These are phyloP conservation scores for Pleoardoris graminearum DNA, from an alignment of 2,329 filamentous ascomycete genomes.

Conservation along the genomic window DNA sequence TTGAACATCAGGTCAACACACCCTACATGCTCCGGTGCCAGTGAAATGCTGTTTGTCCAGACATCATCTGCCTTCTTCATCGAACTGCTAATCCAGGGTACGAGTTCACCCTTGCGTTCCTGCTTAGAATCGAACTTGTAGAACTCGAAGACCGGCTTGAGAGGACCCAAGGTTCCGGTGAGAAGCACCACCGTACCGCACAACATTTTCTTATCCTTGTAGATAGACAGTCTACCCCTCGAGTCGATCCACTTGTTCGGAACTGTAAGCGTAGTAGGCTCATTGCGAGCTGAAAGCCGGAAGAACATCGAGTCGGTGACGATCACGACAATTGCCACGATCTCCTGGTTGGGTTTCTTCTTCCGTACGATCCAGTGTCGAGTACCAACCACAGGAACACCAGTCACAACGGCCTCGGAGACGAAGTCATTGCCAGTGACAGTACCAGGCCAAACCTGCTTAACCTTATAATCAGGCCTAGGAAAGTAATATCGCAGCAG, in stretches of 20 bases:
- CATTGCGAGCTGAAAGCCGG: not conserved
- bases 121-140: slow-evolving; percentile 10
- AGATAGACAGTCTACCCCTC: not conserved
- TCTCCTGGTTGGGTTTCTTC: not conserved
- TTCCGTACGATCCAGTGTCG: not conserved
- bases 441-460: not conserved
- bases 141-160: slow-evolving; percentile 11
- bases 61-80: not conserved
- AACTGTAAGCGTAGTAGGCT: not conserved
- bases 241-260: not conserved
- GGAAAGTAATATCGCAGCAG: slow-evolving; percentile 8
- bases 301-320: not conserved
- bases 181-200: slow-evolving; percentile 6
- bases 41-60: slow-evolving; percentile 5
- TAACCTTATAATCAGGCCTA: not conserved
- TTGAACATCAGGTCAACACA: slow-evolving; percentile 9
- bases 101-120: not conserved
- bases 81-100: not conserved
- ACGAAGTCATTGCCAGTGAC: not conserved
- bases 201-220: not conserved
- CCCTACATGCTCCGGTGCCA: slow-evolving; percentile 2
- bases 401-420: not conserved
- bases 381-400: not conserved
- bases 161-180: not conserved
- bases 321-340: not conserved